phyloP scores from a whole-genome alignment of 176 grass and related monocot genomes.

The Saccharum spontaneum region DNA sequence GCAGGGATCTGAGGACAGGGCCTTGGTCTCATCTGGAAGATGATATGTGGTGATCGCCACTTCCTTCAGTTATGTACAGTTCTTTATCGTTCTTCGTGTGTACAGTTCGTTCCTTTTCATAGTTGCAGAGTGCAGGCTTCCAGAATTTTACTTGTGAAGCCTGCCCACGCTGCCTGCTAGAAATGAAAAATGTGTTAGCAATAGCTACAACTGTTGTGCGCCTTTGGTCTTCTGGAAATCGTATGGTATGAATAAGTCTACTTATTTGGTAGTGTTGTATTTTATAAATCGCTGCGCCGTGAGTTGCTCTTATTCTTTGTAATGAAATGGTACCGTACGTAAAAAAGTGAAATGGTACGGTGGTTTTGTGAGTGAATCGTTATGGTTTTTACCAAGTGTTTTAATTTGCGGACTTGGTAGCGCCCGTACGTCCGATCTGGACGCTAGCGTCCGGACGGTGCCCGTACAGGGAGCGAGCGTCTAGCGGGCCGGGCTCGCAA shows the following conservation, averaged over 20 bases:
- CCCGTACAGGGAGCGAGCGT: too few species aligned
- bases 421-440: too few species aligned
- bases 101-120: conserved; percentile 27
- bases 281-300: neutral
- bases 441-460: too few species aligned
- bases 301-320: neutral
- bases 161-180: neutral
- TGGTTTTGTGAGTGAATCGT: neutral
- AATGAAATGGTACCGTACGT: neutral
- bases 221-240: neutral
- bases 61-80: conserved; percentile 50
- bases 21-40: neutral
- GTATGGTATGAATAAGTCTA: conserved; percentile 5
- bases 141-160: conserved; percentile 44
- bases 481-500: too few species aligned
- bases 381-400: too few species aligned
- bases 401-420: too few species aligned
- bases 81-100: conserved; percentile 39
- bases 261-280: neutral
- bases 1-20: neutral
- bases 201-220: conserved; percentile 11
- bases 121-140: conserved; percentile 32
- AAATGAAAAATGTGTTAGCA: conserved; percentile 18
- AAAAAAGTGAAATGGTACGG: neutral
- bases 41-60: conserved; percentile 1